Percentiles rank a stretch among this genome's conserved stretches.
Evolutionary conservation across 2,329 filamentous ascomycete species (phyloP).

Genomic region (Claviceps quebecensis): DNA sequence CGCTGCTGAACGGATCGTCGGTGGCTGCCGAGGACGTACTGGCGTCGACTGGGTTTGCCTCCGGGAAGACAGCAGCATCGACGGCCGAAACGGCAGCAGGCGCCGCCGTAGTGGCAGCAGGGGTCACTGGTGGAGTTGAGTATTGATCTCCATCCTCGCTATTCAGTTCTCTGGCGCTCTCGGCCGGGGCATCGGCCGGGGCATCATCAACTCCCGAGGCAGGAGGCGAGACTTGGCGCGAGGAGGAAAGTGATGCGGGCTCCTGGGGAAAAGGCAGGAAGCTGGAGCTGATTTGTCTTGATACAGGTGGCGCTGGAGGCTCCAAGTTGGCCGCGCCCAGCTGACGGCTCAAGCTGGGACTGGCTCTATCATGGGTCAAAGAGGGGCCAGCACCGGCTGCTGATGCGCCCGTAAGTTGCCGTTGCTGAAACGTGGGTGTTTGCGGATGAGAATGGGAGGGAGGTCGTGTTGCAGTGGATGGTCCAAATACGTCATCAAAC

Average conservation of each 20-base stretch:
- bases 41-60: conserved; percentile 9
- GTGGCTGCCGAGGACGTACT: conserved; percentile 6
- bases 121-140: conserved; percentile 12
- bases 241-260: conserved; percentile 59
- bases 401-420: conserved; percentile 44
- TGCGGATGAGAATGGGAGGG: conserved; percentile 21
- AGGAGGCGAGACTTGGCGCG: conserved; percentile 63
- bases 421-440: conserved; percentile 30
- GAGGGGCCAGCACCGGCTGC: conserved; percentile 36
- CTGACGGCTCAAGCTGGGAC: conserved; percentile 50
- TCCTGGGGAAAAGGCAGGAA: conserved; percentile 57
- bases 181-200: conserved; percentile 26
- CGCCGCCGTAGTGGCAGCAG: conserved; percentile 14
- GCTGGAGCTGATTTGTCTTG: conserved; percentile 63
- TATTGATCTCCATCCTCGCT: conserved; percentile 11
- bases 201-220: conserved; percentile 41
- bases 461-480: conserved; percentile 32
- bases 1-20: conserved; percentile 36
- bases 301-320: conserved; percentile 50
- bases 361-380: conserved; percentile 34
- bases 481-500: conserved; percentile 80
- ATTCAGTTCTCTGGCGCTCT: conserved; percentile 9
- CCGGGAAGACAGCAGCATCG: conserved; percentile 5
- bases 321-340: conserved; percentile 45
- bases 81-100: conserved; percentile 8